These are phyloP conservation scores for Fonsecaea pedrosoi DNA, from an alignment of 2,329 filamentous ascomycete genomes.

Conservation along the genomic window DNA sequence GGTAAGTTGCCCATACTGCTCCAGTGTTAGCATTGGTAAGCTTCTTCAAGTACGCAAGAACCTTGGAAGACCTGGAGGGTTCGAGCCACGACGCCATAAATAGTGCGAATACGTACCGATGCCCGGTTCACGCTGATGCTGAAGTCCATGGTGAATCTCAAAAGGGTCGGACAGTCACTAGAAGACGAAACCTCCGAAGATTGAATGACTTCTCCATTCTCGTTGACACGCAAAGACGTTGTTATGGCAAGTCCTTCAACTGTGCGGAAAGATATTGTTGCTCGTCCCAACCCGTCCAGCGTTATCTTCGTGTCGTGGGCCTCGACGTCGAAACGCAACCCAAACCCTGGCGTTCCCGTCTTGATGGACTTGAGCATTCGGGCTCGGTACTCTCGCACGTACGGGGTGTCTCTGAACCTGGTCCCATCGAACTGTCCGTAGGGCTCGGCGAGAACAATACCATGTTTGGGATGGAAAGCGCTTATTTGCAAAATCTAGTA, in stretches of 20 bases:
- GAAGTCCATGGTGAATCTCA: constrained; percentile 21
- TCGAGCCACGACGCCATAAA: neutral
- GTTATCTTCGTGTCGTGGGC: neutral
- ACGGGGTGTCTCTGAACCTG: constrained; percentile 23
- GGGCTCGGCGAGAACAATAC: constrained; percentile 26
- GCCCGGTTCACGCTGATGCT: constrained; percentile 29
- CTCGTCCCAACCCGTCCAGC: constrained; percentile 23
- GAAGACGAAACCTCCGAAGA: constrained; percentile 20
- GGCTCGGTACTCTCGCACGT: constrained; percentile 23
- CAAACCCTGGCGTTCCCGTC: constrained; percentile 21
- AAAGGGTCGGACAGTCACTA: neutral
- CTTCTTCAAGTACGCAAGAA: neutral
- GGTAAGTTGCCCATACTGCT: constrained; percentile 27
- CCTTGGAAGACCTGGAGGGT: neutral
- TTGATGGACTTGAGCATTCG: constrained; percentile 26
- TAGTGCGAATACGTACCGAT: neutral
- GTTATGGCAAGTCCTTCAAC: constrained; percentile 15
- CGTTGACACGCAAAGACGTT: constrained; percentile 18
- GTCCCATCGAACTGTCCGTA: constrained; percentile 30
- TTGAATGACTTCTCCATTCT: constrained; percentile 24
- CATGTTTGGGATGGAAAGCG: constrained; percentile 28
- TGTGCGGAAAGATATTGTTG: constrained; percentile 12
- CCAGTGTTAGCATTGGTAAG: neutral
- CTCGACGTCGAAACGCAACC: constrained; percentile 24
- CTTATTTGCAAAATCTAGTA: constrained; percentile 28